phyloP scores from a whole-genome alignment of 305 asterid genomes.

The Ilex paraguariensis region DNA sequence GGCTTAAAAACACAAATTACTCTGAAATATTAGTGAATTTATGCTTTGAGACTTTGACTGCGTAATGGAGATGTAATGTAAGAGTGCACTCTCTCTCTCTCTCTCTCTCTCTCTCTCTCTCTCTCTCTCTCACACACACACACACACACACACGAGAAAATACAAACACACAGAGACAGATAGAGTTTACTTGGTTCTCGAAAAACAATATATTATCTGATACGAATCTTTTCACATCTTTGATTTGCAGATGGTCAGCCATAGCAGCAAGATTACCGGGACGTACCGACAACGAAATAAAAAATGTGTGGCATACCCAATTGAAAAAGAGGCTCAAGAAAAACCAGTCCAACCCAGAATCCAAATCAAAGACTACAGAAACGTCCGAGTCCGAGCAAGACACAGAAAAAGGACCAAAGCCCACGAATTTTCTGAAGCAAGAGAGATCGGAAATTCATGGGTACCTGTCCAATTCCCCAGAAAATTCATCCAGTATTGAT shows the following conservation, averaged over 20 bases:
- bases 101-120: no score
- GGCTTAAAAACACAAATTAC: background rate
- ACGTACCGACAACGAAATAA: background rate
- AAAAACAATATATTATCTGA: background rate
- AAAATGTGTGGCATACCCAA: slow-evolving; percentile 4
- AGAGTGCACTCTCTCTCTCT: no score
- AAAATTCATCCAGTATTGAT: background rate
- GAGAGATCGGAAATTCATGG: background rate
- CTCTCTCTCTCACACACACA: no score
- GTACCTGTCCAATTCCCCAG: background rate
- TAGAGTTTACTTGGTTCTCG: no score
- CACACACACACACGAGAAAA: no score
- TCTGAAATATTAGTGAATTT: background rate
- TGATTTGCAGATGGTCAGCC: background rate
- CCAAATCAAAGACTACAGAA: no score
- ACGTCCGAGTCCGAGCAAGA: background rate
- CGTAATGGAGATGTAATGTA: background rate
- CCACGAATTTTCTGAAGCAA: background rate
- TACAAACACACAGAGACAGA: no score
- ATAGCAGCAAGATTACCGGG: slow-evolving; percentile 8
- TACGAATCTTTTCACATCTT: no score
- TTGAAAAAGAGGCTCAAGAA: background rate
- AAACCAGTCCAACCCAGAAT: no score
- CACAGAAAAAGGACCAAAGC: background rate
- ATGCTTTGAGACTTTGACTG: background rate